Evolutionary conservation across 2,329 filamentous ascomycete species (phyloP).

Genomic region (Phyllosticta capitalensis): DNA sequence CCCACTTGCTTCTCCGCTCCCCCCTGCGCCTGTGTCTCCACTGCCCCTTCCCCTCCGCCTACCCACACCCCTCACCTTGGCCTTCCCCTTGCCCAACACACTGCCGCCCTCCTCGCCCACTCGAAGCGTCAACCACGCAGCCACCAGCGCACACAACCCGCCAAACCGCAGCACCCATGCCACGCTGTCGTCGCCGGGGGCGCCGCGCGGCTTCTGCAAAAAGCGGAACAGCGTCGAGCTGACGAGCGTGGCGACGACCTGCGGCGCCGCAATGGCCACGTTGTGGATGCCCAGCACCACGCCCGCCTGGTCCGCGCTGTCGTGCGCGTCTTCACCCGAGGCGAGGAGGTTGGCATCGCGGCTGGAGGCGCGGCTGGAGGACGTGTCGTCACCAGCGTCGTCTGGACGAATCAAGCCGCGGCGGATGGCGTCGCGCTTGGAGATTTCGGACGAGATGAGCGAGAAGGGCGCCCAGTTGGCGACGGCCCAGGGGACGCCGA

Average conservation of each 20-base stretch:
- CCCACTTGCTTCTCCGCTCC: too few relatives aligned
- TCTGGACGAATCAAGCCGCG: constrained; percentile 37
- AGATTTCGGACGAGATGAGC: constrained; percentile 87
- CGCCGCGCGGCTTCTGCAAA: constrained; percentile 78
- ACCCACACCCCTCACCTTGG: neutral
- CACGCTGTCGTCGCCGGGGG: constrained; percentile 77
- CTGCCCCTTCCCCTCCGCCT: neutral
- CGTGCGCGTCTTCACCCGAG: constrained; percentile 34
- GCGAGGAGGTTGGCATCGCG: constrained; percentile 32
- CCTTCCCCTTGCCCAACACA: constrained; percentile 2
- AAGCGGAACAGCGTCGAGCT: constrained; percentile 76
- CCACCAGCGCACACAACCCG: constrained; percentile 65
- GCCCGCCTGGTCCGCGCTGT: constrained; percentile 66
- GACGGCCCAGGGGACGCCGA: constrained; percentile 87
- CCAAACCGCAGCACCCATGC: constrained; percentile 79
- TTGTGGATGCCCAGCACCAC: constrained; percentile 94
- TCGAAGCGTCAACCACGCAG: constrained; percentile 61
- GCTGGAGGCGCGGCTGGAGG: constrained; percentile 10
- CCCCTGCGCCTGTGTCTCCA: neutral
- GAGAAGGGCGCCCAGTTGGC: constrained; percentile 93
- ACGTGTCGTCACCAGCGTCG: neutral
- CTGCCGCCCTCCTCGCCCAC: constrained; percentile 51
- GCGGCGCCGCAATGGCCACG: constrained; percentile 82
- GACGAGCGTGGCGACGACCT: constrained; percentile 79
- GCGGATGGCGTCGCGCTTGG: constrained; percentile 63